These are phyloP conservation scores for Papilionanthe hybrid DNA, from an alignment of 116 monocot species.

Conservation along the genomic window DNA sequence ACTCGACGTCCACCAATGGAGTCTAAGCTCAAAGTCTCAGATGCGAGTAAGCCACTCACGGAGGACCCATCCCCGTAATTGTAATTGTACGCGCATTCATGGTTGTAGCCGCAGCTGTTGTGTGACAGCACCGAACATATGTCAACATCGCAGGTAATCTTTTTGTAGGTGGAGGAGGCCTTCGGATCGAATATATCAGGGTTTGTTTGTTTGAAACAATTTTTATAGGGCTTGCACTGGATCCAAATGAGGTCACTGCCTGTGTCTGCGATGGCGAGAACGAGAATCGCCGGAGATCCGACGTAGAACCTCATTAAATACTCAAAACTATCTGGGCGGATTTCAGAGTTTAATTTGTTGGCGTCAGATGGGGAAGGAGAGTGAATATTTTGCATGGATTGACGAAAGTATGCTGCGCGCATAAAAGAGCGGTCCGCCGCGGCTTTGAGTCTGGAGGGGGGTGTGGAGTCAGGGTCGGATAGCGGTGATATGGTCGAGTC, in stretches of 20 bases:
- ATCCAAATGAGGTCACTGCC: slow-evolving; percentile 12
- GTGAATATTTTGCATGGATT: too few relatives aligned
- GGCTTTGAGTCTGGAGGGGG: slow-evolving; percentile 9
- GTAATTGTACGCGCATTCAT: neutral
- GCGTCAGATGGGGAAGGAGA: too few relatives aligned
- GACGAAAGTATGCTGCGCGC: slow-evolving; percentile 4
- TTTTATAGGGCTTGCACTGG: neutral
- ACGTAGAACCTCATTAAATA: neutral
- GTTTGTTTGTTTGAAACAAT: too few relatives aligned
- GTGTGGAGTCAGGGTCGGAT: slow-evolving; percentile 23
- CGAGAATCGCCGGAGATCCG: neutral
- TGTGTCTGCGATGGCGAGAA: slow-evolving; percentile 2
- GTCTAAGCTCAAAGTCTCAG: too few relatives aligned
- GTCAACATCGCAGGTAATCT: neutral
- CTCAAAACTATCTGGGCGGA: neutral
- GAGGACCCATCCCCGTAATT: slow-evolving; percentile 15
- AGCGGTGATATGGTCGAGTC: slow-evolving; percentile 44
- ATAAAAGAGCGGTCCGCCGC: slow-evolving; percentile 16
- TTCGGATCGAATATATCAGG: neutral
- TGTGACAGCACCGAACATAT: neutral
- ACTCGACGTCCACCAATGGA: too few relatives aligned
- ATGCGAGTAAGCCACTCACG: slow-evolving; percentile 5
- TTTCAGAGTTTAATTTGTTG: neutral
- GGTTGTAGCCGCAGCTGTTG: neutral
- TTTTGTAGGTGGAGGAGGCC: neutral